These are phyloP conservation scores for Vanderwaltozyma verrucispora DNA, from an alignment of 805 yeast species.

Conservation along the genomic window DNA sequence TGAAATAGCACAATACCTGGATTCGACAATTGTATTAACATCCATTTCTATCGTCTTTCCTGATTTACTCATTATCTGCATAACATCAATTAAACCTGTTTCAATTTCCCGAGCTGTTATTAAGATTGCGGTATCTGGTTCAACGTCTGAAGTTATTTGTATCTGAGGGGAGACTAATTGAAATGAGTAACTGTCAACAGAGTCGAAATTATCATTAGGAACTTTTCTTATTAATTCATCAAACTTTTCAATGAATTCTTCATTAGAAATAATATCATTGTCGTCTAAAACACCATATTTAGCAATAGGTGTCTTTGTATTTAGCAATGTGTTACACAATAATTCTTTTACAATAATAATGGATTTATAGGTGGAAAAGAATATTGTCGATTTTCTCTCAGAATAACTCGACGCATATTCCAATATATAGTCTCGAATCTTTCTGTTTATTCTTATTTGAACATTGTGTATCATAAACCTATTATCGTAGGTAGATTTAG, in stretches of 20 bases:
- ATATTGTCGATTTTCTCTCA: slow-evolving; percentile 34
- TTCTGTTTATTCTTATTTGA: slow-evolving; percentile 44
- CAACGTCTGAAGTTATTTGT: slow-evolving; percentile 40
- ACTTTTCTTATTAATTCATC: slow-evolving; percentile 38
- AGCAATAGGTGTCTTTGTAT: slow-evolving; percentile 11
- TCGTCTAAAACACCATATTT: slow-evolving; percentile 10
- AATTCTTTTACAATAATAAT: slow-evolving; percentile 38
- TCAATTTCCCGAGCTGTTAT: slow-evolving; percentile 51
- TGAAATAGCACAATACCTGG: slow-evolving; percentile 45
- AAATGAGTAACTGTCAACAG: slow-evolving; percentile 41
- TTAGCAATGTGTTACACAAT: slow-evolving; percentile 18
- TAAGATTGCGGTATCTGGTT: slow-evolving; percentile 39
- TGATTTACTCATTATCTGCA: slow-evolving; percentile 28
- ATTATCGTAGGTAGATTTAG: slow-evolving; percentile 38
- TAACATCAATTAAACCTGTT: slow-evolving; percentile 39
- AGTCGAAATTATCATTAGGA: slow-evolving; percentile 30
- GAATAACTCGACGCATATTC: slow-evolving; percentile 36
- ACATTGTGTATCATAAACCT: slow-evolving; percentile 48
- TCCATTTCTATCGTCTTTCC: slow-evolving; percentile 22
- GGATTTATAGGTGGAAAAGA: slow-evolving; percentile 40
- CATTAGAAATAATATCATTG: slow-evolving; percentile 16
- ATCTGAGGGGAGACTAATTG: slow-evolving; percentile 53
- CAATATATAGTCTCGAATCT: slow-evolving; percentile 38
- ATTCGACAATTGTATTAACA: slow-evolving; percentile 36
- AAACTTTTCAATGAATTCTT: slow-evolving; percentile 34